phyloP scores from a whole-genome alignment of 2,329 filamentous ascomycete species.

The Sclerotinia nivalis region DNA sequence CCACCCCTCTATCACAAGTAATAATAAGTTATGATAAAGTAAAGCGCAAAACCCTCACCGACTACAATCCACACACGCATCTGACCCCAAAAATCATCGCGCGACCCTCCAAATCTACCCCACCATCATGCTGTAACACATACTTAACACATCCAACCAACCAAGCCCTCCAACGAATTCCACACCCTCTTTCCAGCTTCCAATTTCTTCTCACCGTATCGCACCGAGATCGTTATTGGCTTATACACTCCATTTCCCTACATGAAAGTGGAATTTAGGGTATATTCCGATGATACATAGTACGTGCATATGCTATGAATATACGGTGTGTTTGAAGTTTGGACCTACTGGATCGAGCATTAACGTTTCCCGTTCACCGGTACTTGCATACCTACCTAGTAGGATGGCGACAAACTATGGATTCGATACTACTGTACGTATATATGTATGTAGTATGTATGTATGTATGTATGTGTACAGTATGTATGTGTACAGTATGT shows the following conservation, averaged over 20 bases:
- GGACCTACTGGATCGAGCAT: not conserved
- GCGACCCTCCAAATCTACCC: not conserved
- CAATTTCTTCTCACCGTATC: constrained; percentile 1
- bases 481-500: not conserved
- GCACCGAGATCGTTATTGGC: not conserved
- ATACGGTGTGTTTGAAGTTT: constrained; percentile 20
- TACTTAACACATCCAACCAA: not conserved
- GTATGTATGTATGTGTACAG: not conserved
- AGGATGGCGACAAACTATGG: not conserved
- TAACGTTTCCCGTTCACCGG: constrained; percentile 4
- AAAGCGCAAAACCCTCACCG: not conserved
- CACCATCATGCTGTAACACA: constrained; percentile 6
- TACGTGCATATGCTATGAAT: not conserved
- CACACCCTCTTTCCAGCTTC: not conserved
- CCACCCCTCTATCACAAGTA: not conserved
- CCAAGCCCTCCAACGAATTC: constrained; percentile 3
- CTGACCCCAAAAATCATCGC: not conserved
- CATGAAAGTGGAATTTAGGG: not conserved
- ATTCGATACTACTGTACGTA: not conserved
- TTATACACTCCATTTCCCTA: not conserved
- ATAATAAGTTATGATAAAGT: not conserved
- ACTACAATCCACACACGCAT: constrained; percentile 7
- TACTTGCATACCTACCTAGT: not conserved
- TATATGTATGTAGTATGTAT: not conserved
- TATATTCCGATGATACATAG: not conserved